phyloP scores from a whole-genome alignment of 208 protist genomes.

The Trypanosoma congolense region DNA sequence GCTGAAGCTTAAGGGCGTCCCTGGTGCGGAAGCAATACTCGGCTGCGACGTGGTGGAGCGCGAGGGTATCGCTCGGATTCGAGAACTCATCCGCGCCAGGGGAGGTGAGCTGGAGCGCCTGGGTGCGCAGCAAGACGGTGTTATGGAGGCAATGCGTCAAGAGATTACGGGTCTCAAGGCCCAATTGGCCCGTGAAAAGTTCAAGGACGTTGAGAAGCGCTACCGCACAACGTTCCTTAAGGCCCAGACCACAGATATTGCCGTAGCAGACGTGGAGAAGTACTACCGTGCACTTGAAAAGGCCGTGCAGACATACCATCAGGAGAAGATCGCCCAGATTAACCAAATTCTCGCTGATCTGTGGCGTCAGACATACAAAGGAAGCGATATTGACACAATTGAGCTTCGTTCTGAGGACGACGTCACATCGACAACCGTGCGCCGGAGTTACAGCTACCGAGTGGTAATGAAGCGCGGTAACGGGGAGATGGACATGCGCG shows the following conservation, averaged over 20 bases:
- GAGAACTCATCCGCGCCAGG: slow-evolving; percentile 66
- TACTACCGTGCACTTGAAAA: slow-evolving; percentile 90
- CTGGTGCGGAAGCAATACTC: slow-evolving; percentile 40
- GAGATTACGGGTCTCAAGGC: slow-evolving; percentile 50
- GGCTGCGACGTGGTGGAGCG: slow-evolving; percentile 40
- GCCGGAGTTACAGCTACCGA: slow-evolving; percentile 87
- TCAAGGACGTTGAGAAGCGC: slow-evolving; percentile 79
- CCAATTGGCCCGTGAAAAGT: slow-evolving; percentile 71
- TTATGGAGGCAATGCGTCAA: slow-evolving; percentile 69
- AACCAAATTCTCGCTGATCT: slow-evolving; percentile 97
- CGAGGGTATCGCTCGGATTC: slow-evolving; percentile 43
- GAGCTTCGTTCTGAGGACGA: slow-evolving; percentile 94
- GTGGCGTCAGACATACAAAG: slow-evolving; percentile 97
- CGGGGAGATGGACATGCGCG: slow-evolving; percentile 97
- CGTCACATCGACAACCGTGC: slow-evolving; percentile 43
- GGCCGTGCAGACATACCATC: slow-evolving; percentile 97
- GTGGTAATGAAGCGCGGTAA: slow-evolving; percentile 96
- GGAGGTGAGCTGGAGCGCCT: slow-evolving; percentile 53
- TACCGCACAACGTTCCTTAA: slow-evolving; percentile 88
- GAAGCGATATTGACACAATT: slow-evolving; percentile 97
- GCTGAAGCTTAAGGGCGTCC: slow-evolving; percentile 37
- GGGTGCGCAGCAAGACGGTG: slow-evolving; percentile 71
- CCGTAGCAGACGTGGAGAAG: slow-evolving; percentile 86
- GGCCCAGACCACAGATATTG: slow-evolving; percentile 82
- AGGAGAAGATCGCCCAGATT: slow-evolving; percentile 98